Conservation (phyloP, 306 rosid genomes). For the Acmispon strigosus region DNA sequence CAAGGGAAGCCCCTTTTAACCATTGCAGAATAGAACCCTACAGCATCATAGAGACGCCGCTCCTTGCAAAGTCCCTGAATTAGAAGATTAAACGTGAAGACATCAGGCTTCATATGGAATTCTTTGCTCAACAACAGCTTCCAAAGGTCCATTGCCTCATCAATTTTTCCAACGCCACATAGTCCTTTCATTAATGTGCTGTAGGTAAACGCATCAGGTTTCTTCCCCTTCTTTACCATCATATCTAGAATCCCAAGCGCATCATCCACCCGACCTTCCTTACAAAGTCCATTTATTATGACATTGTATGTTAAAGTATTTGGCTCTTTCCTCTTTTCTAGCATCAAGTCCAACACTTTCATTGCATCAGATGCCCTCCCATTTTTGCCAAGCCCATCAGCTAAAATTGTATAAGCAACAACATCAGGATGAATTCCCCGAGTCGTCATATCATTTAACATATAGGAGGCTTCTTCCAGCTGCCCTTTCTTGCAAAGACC, state of each 20-base stretch:
- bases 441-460: conserved; percentile 55
- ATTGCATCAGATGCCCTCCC: conserved; percentile 50
- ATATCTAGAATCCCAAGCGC: conserved; percentile 43
- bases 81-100: conserved; percentile 39
- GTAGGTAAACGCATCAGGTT: conserved; percentile 67
- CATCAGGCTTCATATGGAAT: conserved; percentile 46
- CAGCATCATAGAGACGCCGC: conserved; percentile 39
- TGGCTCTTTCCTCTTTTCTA: conserved; percentile 56
- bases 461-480: conserved; percentile 51
- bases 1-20: conserved; percentile 41
- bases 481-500: conserved; percentile 51
- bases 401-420: conserved; percentile 50
- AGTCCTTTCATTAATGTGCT: conserved; percentile 59
- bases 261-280: conserved; percentile 53
- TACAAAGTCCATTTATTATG: conserved; percentile 69
- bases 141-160: conserved; percentile 61
- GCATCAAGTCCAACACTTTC: conserved; percentile 54
- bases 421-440: conserved; percentile 51
- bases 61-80: conserved; percentile 64
- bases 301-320: conserved; percentile 54
- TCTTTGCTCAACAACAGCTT: conserved; percentile 34
- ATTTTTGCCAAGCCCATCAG: conserved; percentile 69
- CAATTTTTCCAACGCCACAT: conserved; percentile 40
- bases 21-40: conserved; percentile 49
- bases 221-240: conserved; percentile 61